phyloP scores from a whole-genome alignment of 108 stramenopile genomes.

The Nitzschia sp. region DNA sequence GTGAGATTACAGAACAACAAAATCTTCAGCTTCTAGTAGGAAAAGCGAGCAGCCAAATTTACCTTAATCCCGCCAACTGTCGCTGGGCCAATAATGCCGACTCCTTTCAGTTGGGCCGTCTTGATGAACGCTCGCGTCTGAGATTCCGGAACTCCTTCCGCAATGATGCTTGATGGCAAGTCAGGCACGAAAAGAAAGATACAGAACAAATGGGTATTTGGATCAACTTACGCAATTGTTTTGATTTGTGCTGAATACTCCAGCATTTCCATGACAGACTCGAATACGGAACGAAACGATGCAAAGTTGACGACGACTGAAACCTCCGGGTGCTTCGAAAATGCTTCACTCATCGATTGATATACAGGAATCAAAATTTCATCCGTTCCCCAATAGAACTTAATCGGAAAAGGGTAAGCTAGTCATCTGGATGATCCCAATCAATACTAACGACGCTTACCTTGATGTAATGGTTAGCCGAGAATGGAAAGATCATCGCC shows the following conservation, averaged over 20 bases:
- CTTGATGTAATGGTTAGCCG: constrained; percentile 83
- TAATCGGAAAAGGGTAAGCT: too few relatives aligned
- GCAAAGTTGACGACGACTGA: constrained; percentile 88
- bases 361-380: constrained; percentile 88
- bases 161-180: constrained; percentile 62
- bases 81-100: constrained; percentile 90
- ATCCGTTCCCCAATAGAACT: constrained; percentile 90
- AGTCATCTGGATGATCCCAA: neutral
- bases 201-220: neutral
- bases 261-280: constrained; percentile 76
- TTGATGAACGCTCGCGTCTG: constrained; percentile 81
- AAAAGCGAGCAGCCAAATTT: neutral
- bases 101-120: constrained; percentile 70
- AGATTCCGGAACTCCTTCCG: constrained; percentile 92
- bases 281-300: constrained; percentile 87
- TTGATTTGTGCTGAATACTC: constrained; percentile 73
- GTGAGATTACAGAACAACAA: neutral
- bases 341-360: constrained; percentile 68
- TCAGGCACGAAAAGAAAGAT: neutral
- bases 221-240: constrained; percentile 62
- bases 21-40: too few relatives aligned
- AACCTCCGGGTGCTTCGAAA: constrained; percentile 75
- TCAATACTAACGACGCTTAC: neutral
- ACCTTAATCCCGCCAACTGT: constrained; percentile 90
- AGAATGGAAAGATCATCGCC: constrained; percentile 83